phyloP scores from a whole-genome alignment of 1,139 yeast genomes.

The Saccharomyces uvarum region DNA sequence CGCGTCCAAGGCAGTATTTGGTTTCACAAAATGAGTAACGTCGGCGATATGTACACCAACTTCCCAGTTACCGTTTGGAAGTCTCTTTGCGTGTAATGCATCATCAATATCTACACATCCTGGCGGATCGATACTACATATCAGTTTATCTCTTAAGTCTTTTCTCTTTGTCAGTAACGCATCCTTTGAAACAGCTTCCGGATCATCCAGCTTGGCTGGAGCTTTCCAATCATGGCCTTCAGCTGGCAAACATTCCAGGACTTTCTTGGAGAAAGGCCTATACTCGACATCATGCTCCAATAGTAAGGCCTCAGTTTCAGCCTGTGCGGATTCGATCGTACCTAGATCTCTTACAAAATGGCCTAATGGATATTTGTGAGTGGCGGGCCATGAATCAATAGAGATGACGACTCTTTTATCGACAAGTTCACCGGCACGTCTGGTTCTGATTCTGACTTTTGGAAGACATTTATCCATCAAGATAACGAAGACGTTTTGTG shows the following conservation, averaged over 20 bases:
- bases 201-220: conserved; percentile 53
- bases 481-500: conserved; percentile 73
- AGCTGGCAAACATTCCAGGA: conserved; percentile 80
- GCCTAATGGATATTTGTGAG: conserved; percentile 84
- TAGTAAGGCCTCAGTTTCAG: conserved; percentile 91
- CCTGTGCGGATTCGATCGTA: conserved; percentile 82
- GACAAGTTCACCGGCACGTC: conserved; percentile 71
- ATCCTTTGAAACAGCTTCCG: conserved; percentile 41
- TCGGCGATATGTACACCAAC: conserved; percentile 99
- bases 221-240: conserved; percentile 94
- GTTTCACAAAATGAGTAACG: conserved; percentile 93
- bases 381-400: conserved; percentile 84
- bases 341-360: conserved; percentile 90
- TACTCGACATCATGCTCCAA: conserved; percentile 95
- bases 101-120: conserved; percentile 98
- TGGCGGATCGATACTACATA: conserved; percentile 97
- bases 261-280: conserved; percentile 89
- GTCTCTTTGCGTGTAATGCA: conserved; percentile 77
- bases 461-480: conserved; percentile 89
- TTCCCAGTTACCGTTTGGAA: conserved; percentile 91
- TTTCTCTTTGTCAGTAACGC: conserved; percentile 56
- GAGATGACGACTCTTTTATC: conserved; percentile 89
- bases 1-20: conserved; percentile 83
- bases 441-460: conserved; percentile 74
- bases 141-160: conserved; percentile 80